Evolutionary conservation across 2,329 filamentous ascomycete species (phyloP), one percentile per base, ranked within the genome.

Genomic region (Microsporum audouinii): DNA sequence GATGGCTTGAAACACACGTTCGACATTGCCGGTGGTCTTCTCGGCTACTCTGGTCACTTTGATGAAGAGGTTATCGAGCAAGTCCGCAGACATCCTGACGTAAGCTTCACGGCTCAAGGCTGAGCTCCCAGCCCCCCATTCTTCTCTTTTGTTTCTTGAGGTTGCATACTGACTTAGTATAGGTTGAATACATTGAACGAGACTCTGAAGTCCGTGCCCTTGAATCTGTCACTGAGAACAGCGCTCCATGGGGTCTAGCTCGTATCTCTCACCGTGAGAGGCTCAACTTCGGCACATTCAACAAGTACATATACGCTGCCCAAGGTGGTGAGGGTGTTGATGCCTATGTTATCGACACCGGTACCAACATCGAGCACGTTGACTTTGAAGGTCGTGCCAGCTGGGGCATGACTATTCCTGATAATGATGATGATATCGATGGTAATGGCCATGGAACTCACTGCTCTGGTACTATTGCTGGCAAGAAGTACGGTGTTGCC

Each of bases 391-490:
- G 89, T 65, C 91, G 94, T 76, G 94, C 95, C 69, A 81, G 84
- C 71, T 99, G 94, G 94, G 94, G 94, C 74, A 94, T 95, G 85
- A 99, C 94, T 68, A 91, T 99, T 69, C 95, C 95, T 64, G 68
- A 76, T 56, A 86, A 86, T 64, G 91, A 99, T 73, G 86, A 82
- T 58, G 94, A 99, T 73, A 82, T 84, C 68, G 94, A 99, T 78
- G 94, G 94, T 76, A 99, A 99, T 71, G 94, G 94, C 65, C 94
- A 99, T 81, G 94, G 94, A 71, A 99, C 94, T 71, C 94, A 99
- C 83, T 99, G 94, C 86, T 97, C 94, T 66, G 94, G 94, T 70
- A 99, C 95, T 65, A 87, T 99, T 71, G 94, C 89, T 67, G 94
- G 95, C 74, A 95, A 94, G 85, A 96, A 96, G 82, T 99, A 96